Evolutionary conservation across 2,329 filamentous ascomycete species (phyloP).

Genomic region (Fusarium illudens): DNA sequence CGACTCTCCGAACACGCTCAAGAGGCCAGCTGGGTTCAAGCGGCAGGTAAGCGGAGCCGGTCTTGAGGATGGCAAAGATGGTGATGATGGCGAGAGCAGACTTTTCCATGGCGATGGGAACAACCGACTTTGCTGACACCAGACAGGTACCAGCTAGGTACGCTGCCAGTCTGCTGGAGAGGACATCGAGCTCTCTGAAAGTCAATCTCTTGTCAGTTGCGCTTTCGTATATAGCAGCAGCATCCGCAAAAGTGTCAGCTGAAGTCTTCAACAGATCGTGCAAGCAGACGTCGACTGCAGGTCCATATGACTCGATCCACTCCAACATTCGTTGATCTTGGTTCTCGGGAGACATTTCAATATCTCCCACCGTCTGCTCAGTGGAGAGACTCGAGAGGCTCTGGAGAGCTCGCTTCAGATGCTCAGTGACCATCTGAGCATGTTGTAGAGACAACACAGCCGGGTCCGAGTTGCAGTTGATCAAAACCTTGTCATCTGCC

Average conservation of each 20-base stretch:
- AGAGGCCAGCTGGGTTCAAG: not conserved
- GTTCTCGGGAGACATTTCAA: not conserved
- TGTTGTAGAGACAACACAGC: not conserved
- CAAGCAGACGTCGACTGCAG: not conserved
- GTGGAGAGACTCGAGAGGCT: not conserved
- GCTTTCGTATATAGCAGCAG: not conserved
- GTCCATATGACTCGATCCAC: not conserved
- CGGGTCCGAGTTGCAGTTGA: not conserved
- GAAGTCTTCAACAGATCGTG: not conserved
- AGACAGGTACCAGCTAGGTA: not conserved
- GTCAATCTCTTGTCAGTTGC: not conserved
- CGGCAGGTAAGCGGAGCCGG: not conserved
- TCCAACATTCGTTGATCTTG: not conserved
- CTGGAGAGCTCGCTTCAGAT: not conserved
- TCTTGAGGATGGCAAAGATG: not conserved
- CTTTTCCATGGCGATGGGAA: not conserved
- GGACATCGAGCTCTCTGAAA: not conserved
- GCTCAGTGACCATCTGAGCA: not conserved
- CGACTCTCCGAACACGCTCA: not conserved
- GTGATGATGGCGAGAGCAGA: not conserved
- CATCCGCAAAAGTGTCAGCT: not conserved
- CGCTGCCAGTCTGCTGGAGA: not conserved
- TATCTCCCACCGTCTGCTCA: not conserved
- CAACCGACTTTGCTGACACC: not conserved
- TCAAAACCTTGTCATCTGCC: not conserved